phyloP scores from a whole-genome alignment of 192 early-diverging fungal species.

The Coemansia aciculifera region DNA sequence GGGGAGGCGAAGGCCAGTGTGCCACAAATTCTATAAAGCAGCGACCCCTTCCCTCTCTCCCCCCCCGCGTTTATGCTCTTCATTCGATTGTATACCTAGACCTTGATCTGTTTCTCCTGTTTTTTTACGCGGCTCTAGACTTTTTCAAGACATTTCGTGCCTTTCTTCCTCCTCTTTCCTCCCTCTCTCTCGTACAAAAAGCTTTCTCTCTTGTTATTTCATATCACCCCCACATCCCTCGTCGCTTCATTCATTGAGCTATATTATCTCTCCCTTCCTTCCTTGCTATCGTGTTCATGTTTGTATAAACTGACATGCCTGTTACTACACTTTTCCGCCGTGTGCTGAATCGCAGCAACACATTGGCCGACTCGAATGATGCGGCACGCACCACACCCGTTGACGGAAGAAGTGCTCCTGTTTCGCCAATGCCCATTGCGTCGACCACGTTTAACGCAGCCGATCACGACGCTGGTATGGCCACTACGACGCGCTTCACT shows the following conservation, averaged over 20 bases:
- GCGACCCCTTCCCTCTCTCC: background rate
- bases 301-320: constrained; percentile 7
- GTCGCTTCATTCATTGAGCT: background rate
- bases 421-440: constrained; percentile 9
- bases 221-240: background rate
- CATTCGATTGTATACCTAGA: background rate
- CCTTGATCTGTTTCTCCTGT: background rate
- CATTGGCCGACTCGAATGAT: constrained; percentile 13
- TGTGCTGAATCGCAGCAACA: constrained; percentile 36
- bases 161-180: background rate
- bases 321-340: constrained; percentile 39
- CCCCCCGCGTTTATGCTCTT: constrained; percentile 2
- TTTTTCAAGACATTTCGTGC: background rate
- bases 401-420: background rate
- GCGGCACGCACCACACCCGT: background rate
- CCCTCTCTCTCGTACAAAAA: background rate
- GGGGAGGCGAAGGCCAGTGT: background rate
- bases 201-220: background rate
- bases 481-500: constrained; percentile 4
- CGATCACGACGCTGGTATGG: constrained; percentile 10
- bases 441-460: background rate
- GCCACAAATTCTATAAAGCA: background rate
- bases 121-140: constrained; percentile 1
- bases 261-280: background rate
- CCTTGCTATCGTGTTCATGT: background rate